A percentile compares a stretch with the other conserved stretches of the same genome.
Evolutionary conservation across 495 filamentous ascomycete species (phyloP).

Genomic region (Parathielavia appendiculata): DNA sequence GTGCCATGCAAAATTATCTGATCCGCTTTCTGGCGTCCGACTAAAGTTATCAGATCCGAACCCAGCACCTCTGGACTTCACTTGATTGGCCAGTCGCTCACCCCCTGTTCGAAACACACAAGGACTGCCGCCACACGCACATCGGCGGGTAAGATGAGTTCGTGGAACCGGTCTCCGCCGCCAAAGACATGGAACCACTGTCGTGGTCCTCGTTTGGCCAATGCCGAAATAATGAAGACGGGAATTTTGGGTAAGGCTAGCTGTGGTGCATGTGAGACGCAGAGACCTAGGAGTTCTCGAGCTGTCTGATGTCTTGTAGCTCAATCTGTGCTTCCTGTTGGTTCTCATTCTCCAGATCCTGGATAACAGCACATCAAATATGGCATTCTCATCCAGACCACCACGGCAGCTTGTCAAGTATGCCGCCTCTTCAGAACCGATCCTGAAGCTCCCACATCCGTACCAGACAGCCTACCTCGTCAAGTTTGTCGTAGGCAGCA

Average conservation of each 20-base stretch:
- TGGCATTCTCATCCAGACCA: constrained; percentile 10
- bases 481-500: constrained; percentile 20
- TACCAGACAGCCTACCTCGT: constrained; percentile 42
- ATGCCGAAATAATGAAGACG: background rate
- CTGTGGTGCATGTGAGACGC: background rate
- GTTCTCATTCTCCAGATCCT: background rate
- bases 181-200: background rate
- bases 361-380: background rate
- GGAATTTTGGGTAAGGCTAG: background rate
- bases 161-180: constrained; percentile 8
- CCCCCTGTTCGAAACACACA: background rate
- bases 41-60: constrained; percentile 51
- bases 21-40: constrained; percentile 34
- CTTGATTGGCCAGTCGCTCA: constrained; percentile 21
- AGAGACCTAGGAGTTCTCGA: background rate
- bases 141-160: background rate
- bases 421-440: constrained; percentile 32
- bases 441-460: constrained; percentile 45
- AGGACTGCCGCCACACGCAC: background rate
- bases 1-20: constrained; percentile 37
- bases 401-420: constrained; percentile 23
- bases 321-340: background rate
- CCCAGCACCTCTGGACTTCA: constrained; percentile 16
- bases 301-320: background rate
- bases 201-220: background rate